Base-by-base conservation (phyloP, 2,329 filamentous ascomycete species). In the Phoma sp. region DNA sequence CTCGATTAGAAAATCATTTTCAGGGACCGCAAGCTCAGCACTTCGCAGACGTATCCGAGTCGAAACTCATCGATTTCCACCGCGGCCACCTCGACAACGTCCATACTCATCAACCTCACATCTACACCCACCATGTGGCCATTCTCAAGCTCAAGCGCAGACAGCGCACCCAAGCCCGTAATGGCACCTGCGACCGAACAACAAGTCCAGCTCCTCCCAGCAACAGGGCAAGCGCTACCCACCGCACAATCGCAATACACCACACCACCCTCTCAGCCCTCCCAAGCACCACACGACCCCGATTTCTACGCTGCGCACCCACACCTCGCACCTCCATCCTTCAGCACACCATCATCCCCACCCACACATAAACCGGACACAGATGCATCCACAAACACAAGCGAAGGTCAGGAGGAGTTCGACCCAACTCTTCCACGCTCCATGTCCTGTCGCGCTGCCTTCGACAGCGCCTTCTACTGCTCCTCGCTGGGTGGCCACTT, bases 401-500 rank as follows among this genome's bases (percentile, higher is more conserved):
- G n/a, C n/a, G n/a, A n/a, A n/a, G n/a, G n/a, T n/a, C n/a, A n/a
- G n/a, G 18, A 56, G n/a, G 57, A 57, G 34, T 46, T 60, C 53
- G 59, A 67, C 53, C 60, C 67, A 53, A 66, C 59, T 47, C 90
- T 95, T 57, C 91, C 92, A 0, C 87, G 87, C 34, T 86, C 83
- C 46, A 95, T 98, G 88, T 93, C 89, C 69, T 98, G 95, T 81
- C 89, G 91, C 45, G 83, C 88, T 57, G 89, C 92, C 65, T 98
- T 99, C 78, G 95, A 99, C 79, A 84, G 87, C 60, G 93, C 93
- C 55, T 97, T 93, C 84, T 91, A 93, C 81, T 99, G 95, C 83
- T 91, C 95, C 73, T 92, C 89, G 0, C 81, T 96, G 7, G 93
- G 92, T 47, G 92, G 93, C 1, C 93, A 98, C 74, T 96, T 93